Percentiles rank a stretch among this genome's conserved stretches.
phyloP scores from a whole-genome alignment of 2,329 filamentous ascomycete genomes.

The Diaporthe velutina region DNA sequence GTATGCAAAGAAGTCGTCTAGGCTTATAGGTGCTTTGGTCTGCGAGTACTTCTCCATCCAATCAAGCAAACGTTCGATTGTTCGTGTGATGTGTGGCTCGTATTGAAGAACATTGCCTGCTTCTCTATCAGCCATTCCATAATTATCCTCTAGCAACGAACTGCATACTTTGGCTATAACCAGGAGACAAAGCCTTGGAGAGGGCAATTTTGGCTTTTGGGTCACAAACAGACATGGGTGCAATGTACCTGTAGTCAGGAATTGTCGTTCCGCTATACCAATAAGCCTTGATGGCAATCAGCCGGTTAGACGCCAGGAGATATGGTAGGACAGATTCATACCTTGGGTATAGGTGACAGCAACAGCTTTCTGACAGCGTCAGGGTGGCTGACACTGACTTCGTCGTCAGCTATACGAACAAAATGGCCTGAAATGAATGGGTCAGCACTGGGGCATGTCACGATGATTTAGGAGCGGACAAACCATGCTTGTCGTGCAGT shows the following conservation, averaged over 20 bases:
- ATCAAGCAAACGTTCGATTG: slow-evolving; percentile 39
- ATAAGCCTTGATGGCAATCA: neutral
- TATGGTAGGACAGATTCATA: neutral
- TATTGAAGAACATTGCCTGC: slow-evolving; percentile 39
- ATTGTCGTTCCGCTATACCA: slow-evolving; percentile 18
- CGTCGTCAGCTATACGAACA: slow-evolving; percentile 16
- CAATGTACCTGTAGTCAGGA: slow-evolving; percentile 51
- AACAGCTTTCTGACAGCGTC: slow-evolving; percentile 13
- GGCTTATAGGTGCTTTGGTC: slow-evolving; percentile 36
- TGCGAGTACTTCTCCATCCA: slow-evolving; percentile 42
- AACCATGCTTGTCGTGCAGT: slow-evolving; percentile 3
- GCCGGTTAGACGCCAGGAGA: neutral
- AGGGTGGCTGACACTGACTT: slow-evolving; percentile 29
- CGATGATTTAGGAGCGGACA: neutral
- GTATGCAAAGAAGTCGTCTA: slow-evolving; percentile 44
- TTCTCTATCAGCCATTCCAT: neutral
- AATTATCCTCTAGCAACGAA: slow-evolving; percentile 30
- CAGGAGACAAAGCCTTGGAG: slow-evolving; percentile 49
- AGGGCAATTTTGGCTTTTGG: slow-evolving; percentile 51
- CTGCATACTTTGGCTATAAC: slow-evolving; percentile 48
- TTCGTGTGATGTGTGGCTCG: slow-evolving; percentile 41
- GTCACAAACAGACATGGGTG: slow-evolving; percentile 54
- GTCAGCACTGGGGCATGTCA: neutral
- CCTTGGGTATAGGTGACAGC: slow-evolving; percentile 24
- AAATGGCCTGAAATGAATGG: neutral